Conservation (phyloP, 495 filamentous ascomycete genomes). For the Hyaloscypha variabilis region DNA sequence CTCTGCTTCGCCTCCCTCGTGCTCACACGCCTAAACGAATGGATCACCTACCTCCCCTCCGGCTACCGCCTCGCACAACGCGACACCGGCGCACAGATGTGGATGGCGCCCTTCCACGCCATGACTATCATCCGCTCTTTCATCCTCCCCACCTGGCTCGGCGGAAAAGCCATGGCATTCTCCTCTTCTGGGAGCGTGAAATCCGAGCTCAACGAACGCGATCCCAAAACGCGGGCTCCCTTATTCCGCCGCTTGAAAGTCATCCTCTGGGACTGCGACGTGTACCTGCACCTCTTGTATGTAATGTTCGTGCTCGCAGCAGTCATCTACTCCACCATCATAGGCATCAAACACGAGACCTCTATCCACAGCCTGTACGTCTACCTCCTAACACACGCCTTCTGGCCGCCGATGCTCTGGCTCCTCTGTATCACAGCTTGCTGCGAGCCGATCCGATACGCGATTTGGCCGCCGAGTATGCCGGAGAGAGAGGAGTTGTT, state of each 20-base stretch:
- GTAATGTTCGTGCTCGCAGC: slow-evolving; percentile 44
- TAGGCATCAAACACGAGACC: not conserved
- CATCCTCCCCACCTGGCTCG: slow-evolving; percentile 29
- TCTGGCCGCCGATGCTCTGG: slow-evolving; percentile 49
- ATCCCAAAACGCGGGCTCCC: slow-evolving; percentile 17
- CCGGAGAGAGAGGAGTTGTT: slow-evolving; percentile 47
- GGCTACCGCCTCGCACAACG: slow-evolving; percentile 47
- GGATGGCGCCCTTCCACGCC: slow-evolving; percentile 30
- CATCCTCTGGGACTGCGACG: slow-evolving; percentile 25
- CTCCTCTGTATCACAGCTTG: slow-evolving; percentile 40
- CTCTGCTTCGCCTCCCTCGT: slow-evolving; percentile 45
- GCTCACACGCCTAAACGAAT: slow-evolving; percentile 45
- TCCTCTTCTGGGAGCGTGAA: slow-evolving; percentile 23
- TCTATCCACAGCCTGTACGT: slow-evolving; percentile 33
- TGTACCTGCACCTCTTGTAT: slow-evolving; percentile 32
- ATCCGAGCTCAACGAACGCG: slow-evolving; percentile 27
- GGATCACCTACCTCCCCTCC: slow-evolving; percentile 45
- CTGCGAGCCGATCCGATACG: slow-evolving; percentile 42
- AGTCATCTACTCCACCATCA: slow-evolving; percentile 36
- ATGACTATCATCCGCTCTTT: slow-evolving; percentile 27
- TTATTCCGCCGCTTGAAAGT: slow-evolving; percentile 21
- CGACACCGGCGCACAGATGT: slow-evolving; percentile 24
- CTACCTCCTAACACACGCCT: slow-evolving; percentile 48
- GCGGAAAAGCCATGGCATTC: slow-evolving; percentile 28
- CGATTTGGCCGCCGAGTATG: slow-evolving; percentile 46